Percentiles rank a stretch among this genome's conserved stretches.
phyloP scores from a whole-genome alignment of 129 eudicot species.

The Chrysanthemum seticuspe region DNA sequence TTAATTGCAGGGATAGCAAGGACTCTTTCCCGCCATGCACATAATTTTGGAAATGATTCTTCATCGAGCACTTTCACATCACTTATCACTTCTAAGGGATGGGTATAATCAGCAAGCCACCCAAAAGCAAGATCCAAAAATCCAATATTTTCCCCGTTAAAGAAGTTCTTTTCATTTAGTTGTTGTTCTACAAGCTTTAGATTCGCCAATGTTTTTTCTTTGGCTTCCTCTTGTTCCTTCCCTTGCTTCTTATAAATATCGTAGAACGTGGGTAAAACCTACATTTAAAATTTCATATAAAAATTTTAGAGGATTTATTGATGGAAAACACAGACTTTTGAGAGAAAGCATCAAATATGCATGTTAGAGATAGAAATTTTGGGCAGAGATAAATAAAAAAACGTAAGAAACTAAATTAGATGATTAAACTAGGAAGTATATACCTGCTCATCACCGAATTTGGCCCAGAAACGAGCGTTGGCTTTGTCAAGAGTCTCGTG shows the following conservation, averaged over 20 bases:
- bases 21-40: conserved; percentile 41
- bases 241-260: conserved; percentile 32
- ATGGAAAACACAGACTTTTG: not conserved
- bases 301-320: not conserved
- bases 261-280: conserved; percentile 43
- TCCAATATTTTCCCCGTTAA: conserved; percentile 47
- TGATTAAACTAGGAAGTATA: not conserved
- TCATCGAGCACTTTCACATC: conserved; percentile 37
- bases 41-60: conserved; percentile 42
- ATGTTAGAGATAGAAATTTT: too few species aligned
- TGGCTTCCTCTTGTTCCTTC: conserved; percentile 51
- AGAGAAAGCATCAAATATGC: not conserved
- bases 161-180: conserved; percentile 48
- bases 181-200: conserved; percentile 41
- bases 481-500: conserved; percentile 46
- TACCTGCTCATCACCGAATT: conserved; percentile 55
- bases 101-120: conserved; percentile 40
- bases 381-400: too few species aligned
- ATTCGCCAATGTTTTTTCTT: conserved; percentile 23
- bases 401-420: too few species aligned
- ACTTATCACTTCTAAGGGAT: conserved; percentile 36
- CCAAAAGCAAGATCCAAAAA: conserved; percentile 55
- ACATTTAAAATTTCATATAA: not conserved
- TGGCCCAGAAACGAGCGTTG: conserved; percentile 61
- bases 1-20: conserved; percentile 31